Conservation (phyloP, 2,329 filamentous ascomycete species). For the Monilinia vaccinii-corymbosi region DNA sequence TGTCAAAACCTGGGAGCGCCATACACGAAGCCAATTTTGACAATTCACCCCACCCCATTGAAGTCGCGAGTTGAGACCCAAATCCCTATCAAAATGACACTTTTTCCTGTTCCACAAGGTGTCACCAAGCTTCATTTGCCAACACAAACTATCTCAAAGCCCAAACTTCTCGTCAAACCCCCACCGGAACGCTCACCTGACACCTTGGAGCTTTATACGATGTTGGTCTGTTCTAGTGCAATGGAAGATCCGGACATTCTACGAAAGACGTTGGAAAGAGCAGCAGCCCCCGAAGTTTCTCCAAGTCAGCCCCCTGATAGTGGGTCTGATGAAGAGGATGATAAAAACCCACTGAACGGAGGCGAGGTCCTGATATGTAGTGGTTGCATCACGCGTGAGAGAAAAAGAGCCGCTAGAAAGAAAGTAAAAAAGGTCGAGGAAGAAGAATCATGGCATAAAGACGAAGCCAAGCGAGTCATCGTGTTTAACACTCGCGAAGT, state of each 20-base stretch:
- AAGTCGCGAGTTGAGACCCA: slow-evolving; percentile 97
- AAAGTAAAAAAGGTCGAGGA: slow-evolving; percentile 91
- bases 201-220: slow-evolving; percentile 69
- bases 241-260: slow-evolving; percentile 65
- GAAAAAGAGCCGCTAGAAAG: slow-evolving; percentile 84
- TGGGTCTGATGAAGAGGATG: slow-evolving; percentile 35
- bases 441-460: slow-evolving; percentile 75
- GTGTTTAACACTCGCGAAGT: slow-evolving; percentile 88
- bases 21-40: slow-evolving; percentile 37
- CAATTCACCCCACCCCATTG: slow-evolving; percentile 56
- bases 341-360: slow-evolving; percentile 69
- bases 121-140: slow-evolving; percentile 79
- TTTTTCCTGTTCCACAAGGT: slow-evolving; percentile 66
- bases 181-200: slow-evolving; percentile 57
- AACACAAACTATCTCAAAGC: slow-evolving; percentile 85
- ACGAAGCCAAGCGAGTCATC: slow-evolving; percentile 72
- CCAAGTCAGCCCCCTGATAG: slow-evolving; percentile 13
- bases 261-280: slow-evolving; percentile 46
- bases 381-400: slow-evolving; percentile 85
- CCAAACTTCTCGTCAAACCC: slow-evolving; percentile 76
- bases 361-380: slow-evolving; percentile 89
- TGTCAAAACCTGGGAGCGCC: slow-evolving; percentile 20
- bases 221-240: slow-evolving; percentile 84
- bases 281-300: slow-evolving; percentile 30
- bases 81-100: slow-evolving; percentile 75